These are phyloP conservation scores for Podaxis sp. DNA, from an alignment of 768 basidiomycete species.

Conservation along the genomic window DNA sequence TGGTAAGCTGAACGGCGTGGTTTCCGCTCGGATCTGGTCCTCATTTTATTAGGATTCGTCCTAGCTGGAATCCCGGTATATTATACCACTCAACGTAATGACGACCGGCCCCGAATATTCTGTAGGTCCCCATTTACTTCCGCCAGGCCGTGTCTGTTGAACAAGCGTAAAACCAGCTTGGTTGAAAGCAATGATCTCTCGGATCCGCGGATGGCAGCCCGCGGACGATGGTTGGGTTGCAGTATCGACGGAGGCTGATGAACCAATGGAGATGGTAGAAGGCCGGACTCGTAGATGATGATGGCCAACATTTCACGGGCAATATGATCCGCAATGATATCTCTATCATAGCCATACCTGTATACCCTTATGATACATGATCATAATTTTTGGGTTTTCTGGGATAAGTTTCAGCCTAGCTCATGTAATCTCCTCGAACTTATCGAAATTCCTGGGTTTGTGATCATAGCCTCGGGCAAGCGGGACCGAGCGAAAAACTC, in stretches of 20 bases:
- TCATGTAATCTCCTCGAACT: background rate
- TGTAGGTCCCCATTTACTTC: slow-evolving; percentile 32
- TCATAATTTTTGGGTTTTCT: background rate
- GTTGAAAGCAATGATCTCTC: slow-evolving; percentile 31
- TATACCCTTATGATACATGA: background rate
- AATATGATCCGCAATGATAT: background rate
- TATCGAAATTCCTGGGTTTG: background rate
- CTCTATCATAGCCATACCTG: background rate
- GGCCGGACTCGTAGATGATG: background rate
- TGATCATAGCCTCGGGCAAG: background rate
- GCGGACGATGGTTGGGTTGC: slow-evolving; percentile 73
- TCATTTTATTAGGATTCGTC: slow-evolving; percentile 58
- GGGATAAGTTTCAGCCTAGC: background rate
- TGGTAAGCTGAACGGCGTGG: slow-evolving; percentile 43
- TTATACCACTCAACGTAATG: slow-evolving; percentile 65
- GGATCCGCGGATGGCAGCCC: slow-evolving; percentile 50
- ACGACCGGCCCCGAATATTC: slow-evolving; percentile 36
- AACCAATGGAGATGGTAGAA: slow-evolving; percentile 60
- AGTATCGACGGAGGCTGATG: slow-evolving; percentile 71
- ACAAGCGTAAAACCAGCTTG: slow-evolving; percentile 20
- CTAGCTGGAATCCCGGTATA: slow-evolving; percentile 80
- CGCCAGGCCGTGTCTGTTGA: background rate
- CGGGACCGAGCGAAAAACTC: background rate
- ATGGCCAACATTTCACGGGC: background rate
- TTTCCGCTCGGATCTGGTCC: background rate